Percentiles rank a stretch among this genome's conserved stretches.
phyloP scores from a whole-genome alignment of 768 basidiomycete species.

The Boletus fagicola region DNA sequence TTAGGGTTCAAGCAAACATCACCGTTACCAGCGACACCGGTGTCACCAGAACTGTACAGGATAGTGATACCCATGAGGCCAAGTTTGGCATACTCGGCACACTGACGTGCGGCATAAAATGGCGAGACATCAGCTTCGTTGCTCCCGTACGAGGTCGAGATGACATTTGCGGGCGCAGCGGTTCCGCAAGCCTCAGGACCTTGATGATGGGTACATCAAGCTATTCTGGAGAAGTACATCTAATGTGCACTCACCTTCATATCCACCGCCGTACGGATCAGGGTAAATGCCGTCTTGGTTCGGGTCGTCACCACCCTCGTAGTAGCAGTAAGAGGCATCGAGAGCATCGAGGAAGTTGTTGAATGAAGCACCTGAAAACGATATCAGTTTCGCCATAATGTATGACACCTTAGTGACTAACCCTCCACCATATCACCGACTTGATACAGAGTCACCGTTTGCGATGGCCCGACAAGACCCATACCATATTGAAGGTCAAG shows the following conservation, averaged over 20 bases:
- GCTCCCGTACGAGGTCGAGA: conserved; percentile 42
- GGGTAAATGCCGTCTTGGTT: conserved; percentile 27
- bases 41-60: conserved; percentile 44
- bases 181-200: conserved; percentile 40
- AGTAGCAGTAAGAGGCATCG: conserved; percentile 33
- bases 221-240: not conserved
- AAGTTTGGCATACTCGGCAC: conserved; percentile 46
- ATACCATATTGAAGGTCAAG: conserved; percentile 34
- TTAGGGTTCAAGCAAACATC: conserved; percentile 30
- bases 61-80: conserved; percentile 23
- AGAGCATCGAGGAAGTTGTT: conserved; percentile 36
- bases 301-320: conserved; percentile 25
- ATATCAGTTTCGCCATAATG: not conserved
- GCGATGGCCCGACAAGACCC: conserved; percentile 22
- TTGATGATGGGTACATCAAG: not conserved
- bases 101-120: conserved; percentile 40
- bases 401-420: not conserved
- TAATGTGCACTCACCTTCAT: conserved; percentile 11
- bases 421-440: conserved; percentile 31
- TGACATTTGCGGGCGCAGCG: conserved; percentile 34
- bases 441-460: conserved; percentile 32
- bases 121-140: conserved; percentile 37
- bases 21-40: conserved; percentile 39
- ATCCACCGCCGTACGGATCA: conserved; percentile 27
- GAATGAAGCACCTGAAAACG: conserved; percentile 26